phyloP scores from a whole-genome alignment of 148 eudicot species.

The Talinum fruticosum region DNA sequence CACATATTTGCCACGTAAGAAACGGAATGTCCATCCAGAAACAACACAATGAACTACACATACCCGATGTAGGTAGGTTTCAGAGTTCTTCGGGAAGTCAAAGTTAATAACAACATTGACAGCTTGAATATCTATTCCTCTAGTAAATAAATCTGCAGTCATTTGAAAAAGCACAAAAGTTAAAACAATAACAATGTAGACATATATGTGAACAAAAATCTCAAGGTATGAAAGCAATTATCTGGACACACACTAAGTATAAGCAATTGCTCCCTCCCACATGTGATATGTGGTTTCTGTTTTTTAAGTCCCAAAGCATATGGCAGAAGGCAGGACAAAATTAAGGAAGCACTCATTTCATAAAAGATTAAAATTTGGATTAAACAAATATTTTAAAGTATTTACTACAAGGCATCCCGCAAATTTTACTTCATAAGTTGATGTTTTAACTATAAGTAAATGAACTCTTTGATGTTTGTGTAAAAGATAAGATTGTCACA shows the following conservation, averaged over 20 bases:
- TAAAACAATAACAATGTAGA: background rate
- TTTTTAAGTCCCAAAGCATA: background rate
- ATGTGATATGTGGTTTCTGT: background rate
- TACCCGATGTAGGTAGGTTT: conserved; percentile 92
- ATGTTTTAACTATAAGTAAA: background rate
- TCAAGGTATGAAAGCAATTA: background rate
- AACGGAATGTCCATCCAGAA: background rate
- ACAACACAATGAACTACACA: conserved; percentile 13
- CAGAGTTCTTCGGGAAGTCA: conserved; percentile 82
- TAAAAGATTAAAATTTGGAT: background rate
- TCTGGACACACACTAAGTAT: background rate
- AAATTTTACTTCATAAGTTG: background rate
- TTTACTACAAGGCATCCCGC: background rate
- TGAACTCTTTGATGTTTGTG: background rate
- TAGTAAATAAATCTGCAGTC: conserved; percentile 73
- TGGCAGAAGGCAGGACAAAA: background rate
- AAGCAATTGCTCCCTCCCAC: background rate
- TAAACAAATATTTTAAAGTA: background rate
- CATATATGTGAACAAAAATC: background rate
- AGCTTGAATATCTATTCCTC: conserved; percentile 93
- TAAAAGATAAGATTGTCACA: background rate
- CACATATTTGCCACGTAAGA: background rate
- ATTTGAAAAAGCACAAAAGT: background rate
- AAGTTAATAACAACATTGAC: conserved; percentile 91
- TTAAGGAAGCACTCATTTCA: background rate